Percentiles rank a stretch among this genome's conserved stretches.
Conservation (phyloP, 768 basidiomycete genomes). For the Gloeopeniophorella convolvens region DNA sequence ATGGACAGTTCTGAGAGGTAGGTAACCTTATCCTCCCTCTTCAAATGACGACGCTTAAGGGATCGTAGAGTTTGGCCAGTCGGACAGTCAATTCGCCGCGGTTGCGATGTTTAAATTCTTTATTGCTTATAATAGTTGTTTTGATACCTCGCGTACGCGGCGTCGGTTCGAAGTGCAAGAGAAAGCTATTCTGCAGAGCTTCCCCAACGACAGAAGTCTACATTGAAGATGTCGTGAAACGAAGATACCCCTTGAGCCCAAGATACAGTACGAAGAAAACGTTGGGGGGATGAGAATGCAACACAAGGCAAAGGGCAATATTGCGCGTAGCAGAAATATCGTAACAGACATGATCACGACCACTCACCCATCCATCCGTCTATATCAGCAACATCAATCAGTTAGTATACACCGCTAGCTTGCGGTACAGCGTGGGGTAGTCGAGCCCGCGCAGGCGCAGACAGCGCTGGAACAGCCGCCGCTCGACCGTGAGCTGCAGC, state of each 20-base stretch:
- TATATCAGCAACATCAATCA: neutral
- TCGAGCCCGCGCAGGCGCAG: conserved; percentile 64
- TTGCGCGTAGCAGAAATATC: neutral
- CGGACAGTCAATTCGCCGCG: too few relatives aligned
- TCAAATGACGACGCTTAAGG: neutral
- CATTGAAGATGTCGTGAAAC: neutral
- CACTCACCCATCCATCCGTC: neutral
- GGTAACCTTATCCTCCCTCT: neutral
- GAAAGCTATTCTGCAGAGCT: neutral
- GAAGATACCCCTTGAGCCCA: conserved; percentile 6
- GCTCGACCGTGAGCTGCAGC: conserved; percentile 63
- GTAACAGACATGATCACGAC: neutral
- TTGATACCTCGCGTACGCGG: neutral
- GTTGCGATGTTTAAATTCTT: neutral
- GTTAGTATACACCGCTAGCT: conserved; percentile 32
- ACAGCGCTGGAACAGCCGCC: conserved; percentile 71
- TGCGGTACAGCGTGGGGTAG: conserved; percentile 46
- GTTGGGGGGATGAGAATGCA: conserved; percentile 2
- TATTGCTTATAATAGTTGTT: neutral
- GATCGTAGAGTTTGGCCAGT: too few relatives aligned
- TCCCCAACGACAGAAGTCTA: neutral
- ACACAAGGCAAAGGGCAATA: neutral
- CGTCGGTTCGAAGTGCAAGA: neutral
- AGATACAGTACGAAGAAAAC: neutral
- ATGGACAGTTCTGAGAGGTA: neutral